Evolutionary conservation across 2,329 filamentous ascomycete species (phyloP).

Genomic region (Cercospora beticola): DNA sequence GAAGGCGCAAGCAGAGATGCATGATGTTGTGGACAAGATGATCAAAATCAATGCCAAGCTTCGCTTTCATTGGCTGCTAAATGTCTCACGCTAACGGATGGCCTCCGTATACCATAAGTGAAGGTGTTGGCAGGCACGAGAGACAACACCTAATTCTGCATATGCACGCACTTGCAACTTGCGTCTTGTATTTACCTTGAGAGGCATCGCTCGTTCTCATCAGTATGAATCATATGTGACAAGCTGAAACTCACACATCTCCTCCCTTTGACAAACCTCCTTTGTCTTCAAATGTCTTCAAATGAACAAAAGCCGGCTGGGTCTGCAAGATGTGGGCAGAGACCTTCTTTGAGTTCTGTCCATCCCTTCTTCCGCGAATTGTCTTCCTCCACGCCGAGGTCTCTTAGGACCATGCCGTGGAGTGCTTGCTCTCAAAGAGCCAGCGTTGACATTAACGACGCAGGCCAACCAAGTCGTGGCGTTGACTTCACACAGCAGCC

Average conservation of each 20-base stretch:
- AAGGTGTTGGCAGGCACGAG: neutral
- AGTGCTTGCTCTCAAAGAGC: neutral
- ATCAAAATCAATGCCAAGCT: neutral
- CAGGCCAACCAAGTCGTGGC: neutral
- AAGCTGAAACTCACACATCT: neutral
- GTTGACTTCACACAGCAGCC: neutral
- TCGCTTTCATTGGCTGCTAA: neutral
- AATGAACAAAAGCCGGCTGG: neutral
- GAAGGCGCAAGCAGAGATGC: neutral
- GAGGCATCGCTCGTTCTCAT: neutral
- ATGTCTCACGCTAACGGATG: neutral
- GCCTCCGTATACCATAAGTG: neutral
- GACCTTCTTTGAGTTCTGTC: neutral
- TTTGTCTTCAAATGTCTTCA: neutral
- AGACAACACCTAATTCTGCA: neutral
- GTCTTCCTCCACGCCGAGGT: neutral
- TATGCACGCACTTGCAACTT: neutral
- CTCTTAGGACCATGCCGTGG: neutral
- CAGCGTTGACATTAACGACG: neutral
- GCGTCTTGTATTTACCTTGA: neutral
- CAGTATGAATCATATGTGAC: neutral
- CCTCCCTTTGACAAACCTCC: neutral
- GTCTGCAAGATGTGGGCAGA: neutral
- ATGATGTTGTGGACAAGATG: neutral
- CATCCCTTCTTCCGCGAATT: neutral